Conservation (phyloP, 116 monocot genomes). For the Posidonia oceanica region DNA sequence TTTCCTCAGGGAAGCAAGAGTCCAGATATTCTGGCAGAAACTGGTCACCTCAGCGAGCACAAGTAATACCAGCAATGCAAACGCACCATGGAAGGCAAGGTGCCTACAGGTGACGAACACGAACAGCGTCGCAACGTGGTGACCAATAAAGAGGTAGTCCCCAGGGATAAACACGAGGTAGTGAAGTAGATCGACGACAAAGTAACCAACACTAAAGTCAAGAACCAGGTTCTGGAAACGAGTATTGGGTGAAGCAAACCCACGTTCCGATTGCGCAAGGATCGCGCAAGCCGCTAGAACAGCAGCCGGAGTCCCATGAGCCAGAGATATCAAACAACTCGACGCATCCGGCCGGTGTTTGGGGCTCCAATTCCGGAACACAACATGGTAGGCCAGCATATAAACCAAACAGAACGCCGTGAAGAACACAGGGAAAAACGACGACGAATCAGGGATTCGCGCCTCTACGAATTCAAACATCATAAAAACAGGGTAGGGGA, state of each 20-base stretch:
- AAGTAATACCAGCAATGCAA: slow-evolving; percentile 56
- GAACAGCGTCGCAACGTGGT: slow-evolving; percentile 89
- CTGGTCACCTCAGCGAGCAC: slow-evolving; percentile 80
- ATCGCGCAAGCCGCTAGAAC: slow-evolving; percentile 35
- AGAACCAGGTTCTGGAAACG: slow-evolving; percentile 44
- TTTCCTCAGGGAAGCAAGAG: slow-evolving; percentile 50
- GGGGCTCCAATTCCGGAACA: slow-evolving; percentile 67
- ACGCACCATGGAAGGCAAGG: slow-evolving; percentile 59
- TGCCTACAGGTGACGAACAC: slow-evolving; percentile 79
- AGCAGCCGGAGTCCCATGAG: slow-evolving; percentile 75
- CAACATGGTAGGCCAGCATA: slow-evolving; percentile 31
- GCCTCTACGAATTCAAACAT: slow-evolving; percentile 1
- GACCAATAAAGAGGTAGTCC: slow-evolving; percentile 81
- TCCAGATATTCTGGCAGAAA: slow-evolving; percentile 75
- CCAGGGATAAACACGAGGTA: slow-evolving; percentile 52
- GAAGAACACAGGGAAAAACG: slow-evolving; percentile 23
- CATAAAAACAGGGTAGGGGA: background rate
- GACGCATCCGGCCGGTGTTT: slow-evolving; percentile 62
- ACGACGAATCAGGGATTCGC: slow-evolving; percentile 1
- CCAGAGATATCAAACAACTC: slow-evolving; percentile 76
- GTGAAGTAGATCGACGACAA: slow-evolving; percentile 72
- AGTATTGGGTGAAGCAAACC: slow-evolving; percentile 52
- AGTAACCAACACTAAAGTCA: slow-evolving; percentile 83
- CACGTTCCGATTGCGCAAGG: slow-evolving; percentile 4
- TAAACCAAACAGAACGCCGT: slow-evolving; percentile 42